Evolutionary conservation across 2,329 filamentous ascomycete genomes (phyloP).

Genomic region (Rasamsonia emersonii): DNA sequence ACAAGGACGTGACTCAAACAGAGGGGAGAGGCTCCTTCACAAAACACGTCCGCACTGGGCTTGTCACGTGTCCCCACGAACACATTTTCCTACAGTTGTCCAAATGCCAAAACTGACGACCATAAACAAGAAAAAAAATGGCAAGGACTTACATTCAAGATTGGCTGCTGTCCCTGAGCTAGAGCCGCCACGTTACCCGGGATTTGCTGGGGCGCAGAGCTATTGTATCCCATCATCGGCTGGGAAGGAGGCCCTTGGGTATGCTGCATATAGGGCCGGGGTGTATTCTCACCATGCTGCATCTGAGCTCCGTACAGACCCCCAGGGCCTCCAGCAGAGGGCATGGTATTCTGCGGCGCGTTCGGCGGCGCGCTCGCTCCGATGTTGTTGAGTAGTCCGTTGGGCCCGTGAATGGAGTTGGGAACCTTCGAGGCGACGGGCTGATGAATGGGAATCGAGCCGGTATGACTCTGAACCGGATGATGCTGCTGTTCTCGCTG

Average conservation of each 20-base stretch:
- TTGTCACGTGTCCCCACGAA: no score
- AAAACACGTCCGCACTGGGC: no score
- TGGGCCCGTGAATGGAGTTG: slow-evolving; percentile 82
- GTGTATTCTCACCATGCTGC: slow-evolving; percentile 48
- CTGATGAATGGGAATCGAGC: slow-evolving; percentile 86
- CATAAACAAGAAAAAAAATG: no score
- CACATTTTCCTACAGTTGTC: no score
- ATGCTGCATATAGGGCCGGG: slow-evolving; percentile 55
- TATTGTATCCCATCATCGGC: slow-evolving; percentile 43
- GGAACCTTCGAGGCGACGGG: slow-evolving; percentile 76
- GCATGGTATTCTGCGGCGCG: slow-evolving; percentile 46
- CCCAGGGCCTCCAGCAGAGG: slow-evolving; percentile 51
- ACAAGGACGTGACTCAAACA: no score
- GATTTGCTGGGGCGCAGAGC: slow-evolving; percentile 33
- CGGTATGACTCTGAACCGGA: slow-evolving; percentile 77
- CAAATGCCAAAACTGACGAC: no score
- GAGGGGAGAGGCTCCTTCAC: no score
- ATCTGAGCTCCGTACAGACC: slow-evolving; percentile 63
- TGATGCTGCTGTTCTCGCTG: slow-evolving; percentile 48
- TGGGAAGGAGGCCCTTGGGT: slow-evolving; percentile 45
- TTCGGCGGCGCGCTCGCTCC: slow-evolving; percentile 50
- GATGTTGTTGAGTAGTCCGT: slow-evolving; percentile 72
- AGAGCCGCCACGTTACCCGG: slow-evolving; percentile 49
- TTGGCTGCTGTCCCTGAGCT: slow-evolving; percentile 74
- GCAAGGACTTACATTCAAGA: slow-evolving; percentile 54